Evolutionary conservation across 306 rosid species (phyloP).

Genomic region (Ammopiptanthus mongolicus): DNA sequence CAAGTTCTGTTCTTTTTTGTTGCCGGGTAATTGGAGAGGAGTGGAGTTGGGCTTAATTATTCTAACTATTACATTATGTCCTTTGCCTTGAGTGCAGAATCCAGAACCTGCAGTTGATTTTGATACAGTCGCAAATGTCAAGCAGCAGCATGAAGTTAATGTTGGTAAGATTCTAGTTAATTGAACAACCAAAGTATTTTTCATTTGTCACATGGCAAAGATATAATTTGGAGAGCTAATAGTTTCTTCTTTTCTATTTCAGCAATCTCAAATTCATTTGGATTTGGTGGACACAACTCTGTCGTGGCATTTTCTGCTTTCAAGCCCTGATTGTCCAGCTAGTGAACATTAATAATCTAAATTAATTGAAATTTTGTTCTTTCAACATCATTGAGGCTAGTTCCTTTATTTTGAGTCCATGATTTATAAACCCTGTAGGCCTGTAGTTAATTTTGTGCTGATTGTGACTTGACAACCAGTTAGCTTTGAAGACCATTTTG

Average conservation of each 20-base stretch:
- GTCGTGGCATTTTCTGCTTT: conserved; percentile 90
- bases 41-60: background rate
- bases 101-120: conserved; percentile 94
- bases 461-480: no score
- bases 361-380: conserved; percentile 40
- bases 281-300: conserved; percentile 98
- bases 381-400: conserved; percentile 43
- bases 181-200: conserved; percentile 7
- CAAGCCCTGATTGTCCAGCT: conserved; percentile 62
- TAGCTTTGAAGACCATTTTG: conserved; percentile 23
- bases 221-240: background rate
- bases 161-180: conserved; percentile 67
- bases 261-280: conserved; percentile 95
- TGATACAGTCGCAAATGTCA: conserved; percentile 78
- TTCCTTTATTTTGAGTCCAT: conserved; percentile 21
- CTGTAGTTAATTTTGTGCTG: no score
- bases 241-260: conserved; percentile 4
- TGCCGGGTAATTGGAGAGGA: conserved; percentile 4
- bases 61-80: background rate
- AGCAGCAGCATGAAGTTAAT: conserved; percentile 83
- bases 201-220: background rate
- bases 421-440: conserved; percentile 20
- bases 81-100: conserved; percentile 52
- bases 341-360: conserved; percentile 30
- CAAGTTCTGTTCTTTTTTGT: background rate